A percentile compares a stretch with the other conserved stretches of the same genome.
Conservation (phyloP, 2,329 filamentous ascomycete species). For the Trichophyton schoenleinii region DNA sequence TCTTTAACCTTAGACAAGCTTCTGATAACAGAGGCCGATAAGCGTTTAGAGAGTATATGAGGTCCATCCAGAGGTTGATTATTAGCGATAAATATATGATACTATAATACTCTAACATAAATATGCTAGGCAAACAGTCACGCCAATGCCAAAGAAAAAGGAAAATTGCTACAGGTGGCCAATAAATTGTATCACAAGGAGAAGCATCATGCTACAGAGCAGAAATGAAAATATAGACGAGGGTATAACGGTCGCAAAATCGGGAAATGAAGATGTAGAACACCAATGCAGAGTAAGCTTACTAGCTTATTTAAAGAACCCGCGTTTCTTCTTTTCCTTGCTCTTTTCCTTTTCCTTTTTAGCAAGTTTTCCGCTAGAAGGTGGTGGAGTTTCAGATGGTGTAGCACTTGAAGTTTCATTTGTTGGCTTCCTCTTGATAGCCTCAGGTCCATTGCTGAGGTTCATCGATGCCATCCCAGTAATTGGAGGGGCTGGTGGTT, state of each 20-base stretch:
- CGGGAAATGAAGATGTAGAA: not conserved
- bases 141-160: slow-evolving; percentile 1
- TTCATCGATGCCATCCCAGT: slow-evolving; percentile 27
- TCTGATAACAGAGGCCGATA: too few relatives aligned
- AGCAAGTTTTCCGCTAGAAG: not conserved
- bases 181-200: slow-evolving; percentile 1
- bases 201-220: not conserved
- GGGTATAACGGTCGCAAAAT: not conserved
- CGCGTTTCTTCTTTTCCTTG: slow-evolving; percentile 45
- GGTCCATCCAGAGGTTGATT: not conserved
- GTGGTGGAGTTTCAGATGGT: not conserved
- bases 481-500: slow-evolving; percentile 23
- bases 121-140: not conserved
- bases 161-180: not conserved
- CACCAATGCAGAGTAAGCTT: not conserved
- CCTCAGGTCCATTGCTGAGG: slow-evolving; percentile 23
- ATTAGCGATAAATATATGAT: not conserved
- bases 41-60: not conserved
- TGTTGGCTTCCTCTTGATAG: slow-evolving; percentile 6
- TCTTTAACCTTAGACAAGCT: too few relatives aligned
- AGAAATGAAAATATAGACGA: not conserved
- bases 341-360: slow-evolving; percentile 38
- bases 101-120: not conserved
- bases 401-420: slow-evolving; percentile 1
- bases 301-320: slow-evolving; percentile 23